phyloP scores from a whole-genome alignment of 163 green algal species.

The Picocystis sp. region DNA sequence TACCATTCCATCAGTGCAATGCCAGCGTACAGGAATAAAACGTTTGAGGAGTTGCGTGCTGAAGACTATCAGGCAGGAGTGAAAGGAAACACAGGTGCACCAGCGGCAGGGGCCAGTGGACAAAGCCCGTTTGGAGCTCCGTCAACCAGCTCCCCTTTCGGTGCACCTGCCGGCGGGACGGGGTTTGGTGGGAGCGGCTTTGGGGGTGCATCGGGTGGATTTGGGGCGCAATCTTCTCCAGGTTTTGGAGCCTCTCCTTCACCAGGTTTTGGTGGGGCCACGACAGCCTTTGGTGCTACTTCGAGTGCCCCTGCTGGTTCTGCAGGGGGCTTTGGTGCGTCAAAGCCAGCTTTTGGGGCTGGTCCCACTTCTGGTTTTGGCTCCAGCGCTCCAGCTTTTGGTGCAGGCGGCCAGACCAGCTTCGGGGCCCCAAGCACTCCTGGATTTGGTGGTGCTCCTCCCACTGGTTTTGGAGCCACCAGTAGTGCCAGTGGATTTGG shows the following conservation, averaged over 20 bases:
- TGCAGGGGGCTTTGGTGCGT: conserved; percentile 16
- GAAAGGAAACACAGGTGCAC: neutral
- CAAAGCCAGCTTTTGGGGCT: conserved; percentile 6
- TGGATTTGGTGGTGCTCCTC: conserved; percentile 1
- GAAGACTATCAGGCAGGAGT: conserved; percentile 1
- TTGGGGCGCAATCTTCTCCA: conserved; percentile 7
- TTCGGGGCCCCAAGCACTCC: neutral
- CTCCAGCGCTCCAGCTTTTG: neutral
- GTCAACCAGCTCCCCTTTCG: neutral
- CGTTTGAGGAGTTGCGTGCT: neutral
- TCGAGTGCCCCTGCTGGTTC: neutral
- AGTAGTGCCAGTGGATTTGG: conserved; percentile 26
- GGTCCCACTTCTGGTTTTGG: neutral
- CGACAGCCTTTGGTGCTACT: too few relatives aligned
- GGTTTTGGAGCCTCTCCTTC: conserved; percentile 17
- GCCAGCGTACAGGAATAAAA: neutral
- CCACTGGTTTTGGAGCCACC: conserved; percentile 10
- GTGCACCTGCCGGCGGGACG: neutral
- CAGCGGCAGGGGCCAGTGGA: neutral
- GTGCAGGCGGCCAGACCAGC: neutral
- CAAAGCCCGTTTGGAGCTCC: neutral
- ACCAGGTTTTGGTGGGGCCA: too few relatives aligned
- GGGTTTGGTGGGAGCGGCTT: neutral
- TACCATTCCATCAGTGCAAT: conserved; percentile 2
- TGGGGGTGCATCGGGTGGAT: neutral